phyloP scores from a whole-genome alignment of 2,329 filamentous ascomycete genomes.

The Neonectria sp. region DNA sequence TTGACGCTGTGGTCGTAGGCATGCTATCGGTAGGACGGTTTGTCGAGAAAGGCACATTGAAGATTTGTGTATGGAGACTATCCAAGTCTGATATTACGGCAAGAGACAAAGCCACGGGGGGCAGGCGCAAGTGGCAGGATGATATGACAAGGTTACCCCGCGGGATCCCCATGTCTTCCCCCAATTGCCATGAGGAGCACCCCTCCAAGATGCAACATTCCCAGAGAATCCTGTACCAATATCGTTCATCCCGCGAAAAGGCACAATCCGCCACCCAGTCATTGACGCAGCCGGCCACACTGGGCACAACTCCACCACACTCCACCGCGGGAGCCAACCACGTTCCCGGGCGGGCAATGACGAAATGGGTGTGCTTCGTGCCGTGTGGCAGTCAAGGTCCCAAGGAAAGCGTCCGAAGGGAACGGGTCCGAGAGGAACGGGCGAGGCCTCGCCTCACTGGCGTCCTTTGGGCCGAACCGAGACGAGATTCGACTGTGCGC shows the following conservation, averaged over 20 bases:
- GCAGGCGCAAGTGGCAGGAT: slow-evolving; percentile 7
- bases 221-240: neutral
- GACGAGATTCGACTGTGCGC: slow-evolving; percentile 27
- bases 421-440: slow-evolving; percentile 22
- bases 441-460: slow-evolving; percentile 25
- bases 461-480: slow-evolving; percentile 51
- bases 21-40: neutral
- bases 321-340: slow-evolving; percentile 42
- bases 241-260: slow-evolving; percentile 28
- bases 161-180: slow-evolving; percentile 26
- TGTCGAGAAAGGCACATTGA: neutral
- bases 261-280: slow-evolving; percentile 21
- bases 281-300: slow-evolving; percentile 14
- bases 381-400: slow-evolving; percentile 5
- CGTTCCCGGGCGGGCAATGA: slow-evolving; percentile 37
- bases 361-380: slow-evolving; percentile 36
- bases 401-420: neutral
- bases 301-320: slow-evolving; percentile 7
- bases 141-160: slow-evolving; percentile 40
- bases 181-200: slow-evolving; percentile 23
- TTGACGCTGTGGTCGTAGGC: too few relatives aligned
- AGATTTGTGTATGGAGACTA: neutral
- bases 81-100: neutral
- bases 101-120: slow-evolving; percentile 12
- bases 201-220: slow-evolving; percentile 13